Evolutionary conservation across 2,329 filamentous ascomycete genomes (phyloP).

Genomic region (Pyrenophora tritici-repentis): DNA sequence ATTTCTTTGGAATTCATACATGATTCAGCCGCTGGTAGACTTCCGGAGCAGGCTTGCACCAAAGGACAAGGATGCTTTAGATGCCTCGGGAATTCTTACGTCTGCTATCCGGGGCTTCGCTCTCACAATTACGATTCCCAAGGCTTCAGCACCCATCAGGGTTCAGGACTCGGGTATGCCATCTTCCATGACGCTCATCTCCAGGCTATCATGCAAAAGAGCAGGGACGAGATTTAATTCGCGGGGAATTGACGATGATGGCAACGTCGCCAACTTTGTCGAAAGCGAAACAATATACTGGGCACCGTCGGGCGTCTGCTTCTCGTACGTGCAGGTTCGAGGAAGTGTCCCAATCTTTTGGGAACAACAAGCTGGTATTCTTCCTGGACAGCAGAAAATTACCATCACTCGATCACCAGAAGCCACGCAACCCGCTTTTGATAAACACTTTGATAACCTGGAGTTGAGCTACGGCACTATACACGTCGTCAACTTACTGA

Average conservation of each 20-base stretch:
- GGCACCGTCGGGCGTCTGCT: slow-evolving; percentile 75
- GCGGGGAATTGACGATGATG: slow-evolving; percentile 96
- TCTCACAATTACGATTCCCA: slow-evolving; percentile 81
- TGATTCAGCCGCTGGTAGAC: slow-evolving; percentile 90
- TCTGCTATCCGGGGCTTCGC: slow-evolving; percentile 95
- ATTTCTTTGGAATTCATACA: slow-evolving; percentile 97
- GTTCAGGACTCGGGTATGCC: slow-evolving; percentile 71
- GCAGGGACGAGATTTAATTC: slow-evolving; percentile 96
- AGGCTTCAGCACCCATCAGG: slow-evolving; percentile 72
- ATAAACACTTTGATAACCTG: slow-evolving; percentile 90
- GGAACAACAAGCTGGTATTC: slow-evolving; percentile 87
- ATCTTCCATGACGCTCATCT: slow-evolving; percentile 86
- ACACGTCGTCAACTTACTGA: slow-evolving; percentile 93
- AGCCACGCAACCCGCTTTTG: slow-evolving; percentile 90
- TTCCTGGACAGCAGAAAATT: slow-evolving; percentile 94
- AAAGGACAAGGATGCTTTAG: slow-evolving; percentile 77
- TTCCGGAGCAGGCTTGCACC: slow-evolving; percentile 82
- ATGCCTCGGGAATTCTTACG: slow-evolving; percentile 84
- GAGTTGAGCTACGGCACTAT: slow-evolving; percentile 86
- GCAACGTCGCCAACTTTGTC: slow-evolving; percentile 98
- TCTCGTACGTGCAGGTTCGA: slow-evolving; percentile 91
- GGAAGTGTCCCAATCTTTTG: slow-evolving; percentile 96
- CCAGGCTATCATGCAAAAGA: slow-evolving; percentile 84
- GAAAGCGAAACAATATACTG: slow-evolving; percentile 94
- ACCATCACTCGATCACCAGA: slow-evolving; percentile 85